Conservation (phyloP, 257 asterid genomes). For the Verbena officinalis region DNA sequence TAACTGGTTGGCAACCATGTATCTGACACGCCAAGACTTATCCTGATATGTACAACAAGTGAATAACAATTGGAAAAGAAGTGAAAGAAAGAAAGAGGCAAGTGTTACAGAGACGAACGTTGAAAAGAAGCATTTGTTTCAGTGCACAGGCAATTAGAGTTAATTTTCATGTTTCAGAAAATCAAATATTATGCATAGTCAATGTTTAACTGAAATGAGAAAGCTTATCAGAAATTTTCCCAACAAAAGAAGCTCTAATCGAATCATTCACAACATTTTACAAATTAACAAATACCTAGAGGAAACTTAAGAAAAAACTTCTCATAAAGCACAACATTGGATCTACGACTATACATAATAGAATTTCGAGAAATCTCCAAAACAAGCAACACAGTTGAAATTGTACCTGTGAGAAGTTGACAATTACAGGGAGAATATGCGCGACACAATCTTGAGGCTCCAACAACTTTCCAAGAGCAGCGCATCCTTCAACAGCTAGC, state of each 20-base stretch:
- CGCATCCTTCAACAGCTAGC: constrained; percentile 95
- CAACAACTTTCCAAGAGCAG: constrained; percentile 84
- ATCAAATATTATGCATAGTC: neutral
- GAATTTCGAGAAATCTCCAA: constrained; percentile 4
- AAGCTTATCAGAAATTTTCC: constrained; percentile 6
- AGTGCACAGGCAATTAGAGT: neutral
- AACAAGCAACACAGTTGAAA: neutral
- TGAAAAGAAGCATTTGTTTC: too few species aligned
- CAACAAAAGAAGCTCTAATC: neutral
- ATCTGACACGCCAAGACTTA: constrained; percentile 99
- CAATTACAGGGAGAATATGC: constrained; percentile 91
- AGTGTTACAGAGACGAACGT: neutral
- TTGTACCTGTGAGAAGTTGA: constrained; percentile 88
- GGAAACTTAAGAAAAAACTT: neutral
- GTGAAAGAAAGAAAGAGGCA: neutral
- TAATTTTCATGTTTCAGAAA: constrained; percentile 3
- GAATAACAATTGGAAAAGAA: neutral
- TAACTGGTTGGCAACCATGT: constrained; percentile 97
- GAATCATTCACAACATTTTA: constrained; percentile 13
- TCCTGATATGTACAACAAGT: constrained; percentile 53
- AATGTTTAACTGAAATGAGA: constrained; percentile 11
- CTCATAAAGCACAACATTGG: constrained; percentile 10
- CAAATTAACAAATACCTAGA: neutral
- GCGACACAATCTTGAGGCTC: constrained; percentile 92
- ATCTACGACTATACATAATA: neutral